Percentiles rank a stretch among this genome's conserved stretches.
Evolutionary conservation across 192 early-diverging fungal genomes (phyloP).

Genomic region (Backusella macrospora): DNA sequence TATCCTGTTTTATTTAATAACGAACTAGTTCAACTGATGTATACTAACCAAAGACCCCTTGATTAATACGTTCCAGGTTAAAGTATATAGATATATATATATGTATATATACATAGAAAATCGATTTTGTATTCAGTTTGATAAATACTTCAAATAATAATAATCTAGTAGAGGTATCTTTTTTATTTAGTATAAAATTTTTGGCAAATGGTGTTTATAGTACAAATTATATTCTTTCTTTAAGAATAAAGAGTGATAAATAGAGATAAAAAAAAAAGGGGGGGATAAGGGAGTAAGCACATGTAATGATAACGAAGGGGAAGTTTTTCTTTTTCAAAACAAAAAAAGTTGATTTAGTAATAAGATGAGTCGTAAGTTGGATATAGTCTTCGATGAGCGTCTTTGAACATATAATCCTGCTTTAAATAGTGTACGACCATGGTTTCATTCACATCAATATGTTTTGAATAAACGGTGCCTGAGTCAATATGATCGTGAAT

Average conservation of each 20-base stretch:
- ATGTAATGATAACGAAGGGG: slow-evolving; percentile 7
- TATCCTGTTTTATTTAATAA: slow-evolving; percentile 5
- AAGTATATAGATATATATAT: neutral
- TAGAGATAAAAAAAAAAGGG: neutral
- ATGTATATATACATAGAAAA: neutral
- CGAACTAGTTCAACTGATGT: neutral
- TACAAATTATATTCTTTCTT: slow-evolving; percentile 8
- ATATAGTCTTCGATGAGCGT: slow-evolving; percentile 17
- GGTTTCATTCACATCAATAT: slow-evolving; percentile 22
- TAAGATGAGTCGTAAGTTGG: slow-evolving; percentile 1
- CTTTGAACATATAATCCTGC: slow-evolving; percentile 26
- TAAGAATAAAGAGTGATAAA: neutral
- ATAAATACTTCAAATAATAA: neutral
- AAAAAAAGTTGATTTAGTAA: neutral
- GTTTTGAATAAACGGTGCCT: slow-evolving; percentile 30
- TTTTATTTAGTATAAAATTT: neutral
- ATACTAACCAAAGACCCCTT: neutral
- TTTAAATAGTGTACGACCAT: slow-evolving; percentile 36
- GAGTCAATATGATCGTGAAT: slow-evolving; percentile 36
- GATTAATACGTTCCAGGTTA: neutral
- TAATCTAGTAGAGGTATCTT: slow-evolving; percentile 14
- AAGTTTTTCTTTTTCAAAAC: neutral
- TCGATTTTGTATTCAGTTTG: neutral
- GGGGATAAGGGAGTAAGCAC: neutral
- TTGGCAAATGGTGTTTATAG: neutral